phyloP scores from a whole-genome alignment of 2,329 filamentous ascomycete species.

The Periconia macrospinosa region DNA sequence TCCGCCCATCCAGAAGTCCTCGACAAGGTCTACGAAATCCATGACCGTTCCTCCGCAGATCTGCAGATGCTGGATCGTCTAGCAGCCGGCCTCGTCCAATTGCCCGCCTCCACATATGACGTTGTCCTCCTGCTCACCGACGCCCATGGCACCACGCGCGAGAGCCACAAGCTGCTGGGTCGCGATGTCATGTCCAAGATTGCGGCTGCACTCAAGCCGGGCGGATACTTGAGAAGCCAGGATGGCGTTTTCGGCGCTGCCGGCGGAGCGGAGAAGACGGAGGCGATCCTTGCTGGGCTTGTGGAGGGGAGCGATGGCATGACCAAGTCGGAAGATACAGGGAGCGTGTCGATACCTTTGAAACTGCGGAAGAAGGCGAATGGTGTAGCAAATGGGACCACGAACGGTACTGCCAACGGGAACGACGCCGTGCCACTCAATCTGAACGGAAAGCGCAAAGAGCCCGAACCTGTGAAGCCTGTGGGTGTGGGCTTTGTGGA shows the following conservation, averaged over 20 bases:
- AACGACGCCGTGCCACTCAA: slow-evolving; percentile 36
- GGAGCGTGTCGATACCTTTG: slow-evolving; percentile 62
- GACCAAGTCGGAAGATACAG: slow-evolving; percentile 68
- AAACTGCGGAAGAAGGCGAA: slow-evolving; percentile 65
- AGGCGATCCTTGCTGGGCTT: slow-evolving; percentile 83
- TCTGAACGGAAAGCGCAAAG: slow-evolving; percentile 47
- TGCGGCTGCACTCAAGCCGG: slow-evolving; percentile 69
- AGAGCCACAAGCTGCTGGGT: slow-evolving; percentile 66
- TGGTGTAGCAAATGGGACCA: slow-evolving; percentile 22
- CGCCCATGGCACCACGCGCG: slow-evolving; percentile 63
- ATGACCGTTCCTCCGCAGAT: slow-evolving; percentile 78
- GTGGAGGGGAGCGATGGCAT: slow-evolving; percentile 67
- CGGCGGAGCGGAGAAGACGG: slow-evolving; percentile 60
- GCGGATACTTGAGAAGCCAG: slow-evolving; percentile 69
- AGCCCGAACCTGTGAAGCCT: slow-evolving; percentile 40
- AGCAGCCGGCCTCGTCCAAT: slow-evolving; percentile 74
- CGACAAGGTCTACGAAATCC: slow-evolving; percentile 67
- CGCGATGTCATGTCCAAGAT: slow-evolving; percentile 70
- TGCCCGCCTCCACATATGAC: slow-evolving; percentile 80
- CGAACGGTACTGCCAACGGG: slow-evolving; percentile 19
- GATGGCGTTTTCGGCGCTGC: slow-evolving; percentile 60
- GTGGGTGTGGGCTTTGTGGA: slow-evolving; percentile 56
- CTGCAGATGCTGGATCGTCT: slow-evolving; percentile 98
- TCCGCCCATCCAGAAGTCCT: slow-evolving; percentile 82
- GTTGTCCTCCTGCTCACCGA: slow-evolving; percentile 82